These are phyloP conservation scores for Noccaea bulbosa DNA, from an alignment of 345 rosid species.

Conservation along the genomic window DNA sequence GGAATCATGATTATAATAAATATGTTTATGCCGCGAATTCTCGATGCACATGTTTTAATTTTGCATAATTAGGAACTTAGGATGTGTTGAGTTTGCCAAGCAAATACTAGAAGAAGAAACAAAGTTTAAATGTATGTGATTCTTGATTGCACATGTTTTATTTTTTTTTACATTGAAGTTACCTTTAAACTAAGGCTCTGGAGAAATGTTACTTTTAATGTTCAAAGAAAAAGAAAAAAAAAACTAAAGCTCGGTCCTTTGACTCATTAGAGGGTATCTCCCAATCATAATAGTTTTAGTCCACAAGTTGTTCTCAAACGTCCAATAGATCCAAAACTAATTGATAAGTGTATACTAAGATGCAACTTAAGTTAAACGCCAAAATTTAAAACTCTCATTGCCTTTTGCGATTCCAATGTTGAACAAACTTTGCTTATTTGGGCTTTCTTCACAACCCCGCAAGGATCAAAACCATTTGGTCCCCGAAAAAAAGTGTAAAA, in stretches of 20 bases:
- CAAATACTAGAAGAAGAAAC: background rate
- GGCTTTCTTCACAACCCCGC: slow-evolving; percentile 39
- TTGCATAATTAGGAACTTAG: slow-evolving; percentile 1
- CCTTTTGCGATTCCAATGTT: slow-evolving; percentile 21
- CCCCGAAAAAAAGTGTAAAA: slow-evolving; percentile 9
- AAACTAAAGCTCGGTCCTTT: too few relatives aligned
- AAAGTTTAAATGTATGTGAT: too few relatives aligned
- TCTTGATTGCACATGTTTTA: too few relatives aligned
- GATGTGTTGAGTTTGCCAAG: background rate
- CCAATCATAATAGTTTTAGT: too few relatives aligned
- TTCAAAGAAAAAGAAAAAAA: too few relatives aligned
- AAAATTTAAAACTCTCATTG: background rate
- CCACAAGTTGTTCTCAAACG: background rate
- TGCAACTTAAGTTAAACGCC: background rate
- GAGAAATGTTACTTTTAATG: too few relatives aligned
- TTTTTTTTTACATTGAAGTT: too few relatives aligned
- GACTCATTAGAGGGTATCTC: too few relatives aligned
- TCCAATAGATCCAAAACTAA: background rate
- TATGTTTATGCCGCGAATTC: slow-evolving; percentile 18
- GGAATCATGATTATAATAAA: slow-evolving; percentile 14
- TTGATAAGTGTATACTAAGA: background rate
- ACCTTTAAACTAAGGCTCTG: too few relatives aligned
- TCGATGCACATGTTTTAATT: background rate
- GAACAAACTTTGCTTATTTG: slow-evolving; percentile 21
- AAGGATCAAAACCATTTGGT: slow-evolving; percentile 28